These are phyloP conservation scores for Huiozyma naganishii DNA, from an alignment of 805 yeast genomes.

Conservation along the genomic window DNA sequence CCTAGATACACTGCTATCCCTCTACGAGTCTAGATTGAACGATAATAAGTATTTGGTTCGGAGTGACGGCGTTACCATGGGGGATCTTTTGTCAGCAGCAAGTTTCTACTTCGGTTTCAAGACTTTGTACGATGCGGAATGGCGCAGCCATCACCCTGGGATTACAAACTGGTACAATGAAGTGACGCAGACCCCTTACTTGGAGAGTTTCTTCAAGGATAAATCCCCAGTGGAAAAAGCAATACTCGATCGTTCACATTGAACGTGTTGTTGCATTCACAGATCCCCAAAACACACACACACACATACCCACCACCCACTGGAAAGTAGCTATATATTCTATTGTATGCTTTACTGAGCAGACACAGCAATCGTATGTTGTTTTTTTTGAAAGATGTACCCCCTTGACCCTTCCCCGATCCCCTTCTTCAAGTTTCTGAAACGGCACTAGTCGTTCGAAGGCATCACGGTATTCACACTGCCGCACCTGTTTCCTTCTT, in stretches of 20 bases:
- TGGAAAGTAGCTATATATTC: too few relatives aligned
- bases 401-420: too few relatives aligned
- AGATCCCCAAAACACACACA: too few relatives aligned
- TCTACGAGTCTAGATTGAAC: conserved; percentile 47
- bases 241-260: not conserved
- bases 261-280: not conserved
- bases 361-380: too few relatives aligned
- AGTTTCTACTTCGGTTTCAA: conserved; percentile 27
- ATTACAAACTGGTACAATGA: conserved; percentile 19
- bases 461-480: too few relatives aligned
- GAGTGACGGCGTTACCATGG: conserved; percentile 40
- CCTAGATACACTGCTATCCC: conserved; percentile 30
- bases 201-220: conserved; percentile 1
- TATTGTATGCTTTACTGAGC: too few relatives aligned
- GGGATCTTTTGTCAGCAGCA: conserved; percentile 11
- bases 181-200: conserved; percentile 1
- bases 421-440: too few relatives aligned
- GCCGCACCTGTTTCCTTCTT: too few relatives aligned
- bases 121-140: conserved; percentile 46
- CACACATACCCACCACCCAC: too few relatives aligned
- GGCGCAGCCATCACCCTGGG: conserved; percentile 52
- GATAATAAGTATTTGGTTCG: conserved; percentile 54
- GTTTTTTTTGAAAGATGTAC: too few relatives aligned
- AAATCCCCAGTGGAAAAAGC: not conserved
- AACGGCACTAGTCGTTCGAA: too few relatives aligned